Conservation (phyloP, 441 rosid genomes). For the Corymbia citriodora region DNA sequence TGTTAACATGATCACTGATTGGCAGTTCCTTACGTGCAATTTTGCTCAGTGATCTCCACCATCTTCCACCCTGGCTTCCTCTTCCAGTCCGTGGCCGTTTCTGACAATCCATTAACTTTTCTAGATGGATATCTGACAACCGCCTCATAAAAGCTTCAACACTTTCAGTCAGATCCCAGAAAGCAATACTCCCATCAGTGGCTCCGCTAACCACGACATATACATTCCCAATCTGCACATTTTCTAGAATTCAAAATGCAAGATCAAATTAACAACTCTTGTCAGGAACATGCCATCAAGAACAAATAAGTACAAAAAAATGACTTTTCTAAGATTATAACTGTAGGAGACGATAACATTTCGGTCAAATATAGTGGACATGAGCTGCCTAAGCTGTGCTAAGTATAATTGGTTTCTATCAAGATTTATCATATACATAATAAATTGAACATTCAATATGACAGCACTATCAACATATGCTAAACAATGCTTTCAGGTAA, state of each 20-base stretch:
- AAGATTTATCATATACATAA: neutral
- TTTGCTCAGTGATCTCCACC: slow-evolving; percentile 54
- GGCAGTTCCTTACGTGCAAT: slow-evolving; percentile 19
- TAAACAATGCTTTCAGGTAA: neutral
- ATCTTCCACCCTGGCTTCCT: slow-evolving; percentile 96
- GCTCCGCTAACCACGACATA: slow-evolving; percentile 83
- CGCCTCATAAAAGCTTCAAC: slow-evolving; percentile 64
- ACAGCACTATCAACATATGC: neutral
- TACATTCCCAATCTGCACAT: slow-evolving; percentile 25
- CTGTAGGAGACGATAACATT: neutral
- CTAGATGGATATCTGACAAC: slow-evolving; percentile 45
- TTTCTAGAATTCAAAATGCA: slow-evolving; percentile 31
- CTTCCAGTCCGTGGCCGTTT: slow-evolving; percentile 92
- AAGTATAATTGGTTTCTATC: neutral
- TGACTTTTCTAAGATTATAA: neutral
- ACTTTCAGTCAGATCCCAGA: slow-evolving; percentile 77
- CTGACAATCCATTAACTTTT: slow-evolving; percentile 53
- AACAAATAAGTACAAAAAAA: neutral
- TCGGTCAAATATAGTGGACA: neutral
- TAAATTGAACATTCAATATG: neutral
- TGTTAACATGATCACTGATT: slow-evolving; percentile 5
- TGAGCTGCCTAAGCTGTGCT: neutral
- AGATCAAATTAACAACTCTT: neutral
- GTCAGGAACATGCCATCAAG: neutral
- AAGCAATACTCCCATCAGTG: slow-evolving; percentile 89